phyloP scores from a whole-genome alignment of 2,329 filamentous ascomycete genomes.

The Teratosphaeria zuluensis region DNA sequence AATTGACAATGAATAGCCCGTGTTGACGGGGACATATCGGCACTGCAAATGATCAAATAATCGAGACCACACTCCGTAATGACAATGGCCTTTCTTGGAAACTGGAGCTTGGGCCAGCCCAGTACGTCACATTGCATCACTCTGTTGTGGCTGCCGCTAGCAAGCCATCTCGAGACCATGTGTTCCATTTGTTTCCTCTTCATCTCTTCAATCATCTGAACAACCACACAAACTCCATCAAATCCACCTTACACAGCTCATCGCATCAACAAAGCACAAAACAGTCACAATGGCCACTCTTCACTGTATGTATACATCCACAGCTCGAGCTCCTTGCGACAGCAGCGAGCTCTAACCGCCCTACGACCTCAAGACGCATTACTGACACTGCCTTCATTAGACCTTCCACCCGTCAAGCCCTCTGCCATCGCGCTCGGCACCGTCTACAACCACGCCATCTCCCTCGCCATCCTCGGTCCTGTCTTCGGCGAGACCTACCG shows the following conservation, averaged over 20 bases:
- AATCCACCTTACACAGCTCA: background rate
- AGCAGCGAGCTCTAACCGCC: no score
- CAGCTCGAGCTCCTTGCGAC: background rate
- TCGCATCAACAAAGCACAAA: conserved; percentile 6
- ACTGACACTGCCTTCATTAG: conserved; percentile 27
- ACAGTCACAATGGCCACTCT: conserved; percentile 47
- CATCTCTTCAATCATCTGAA: conserved; percentile 2
- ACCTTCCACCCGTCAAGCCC: conserved; percentile 82
- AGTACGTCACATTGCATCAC: background rate
- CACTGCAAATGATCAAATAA: background rate
- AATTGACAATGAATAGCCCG: background rate
- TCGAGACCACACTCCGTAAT: background rate
- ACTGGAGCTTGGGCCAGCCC: background rate
- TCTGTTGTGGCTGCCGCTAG: conserved; percentile 1
- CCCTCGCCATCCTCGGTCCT: conserved; percentile 76
- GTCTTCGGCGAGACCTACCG: conserved; percentile 93
- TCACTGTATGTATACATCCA: conserved; percentile 41
- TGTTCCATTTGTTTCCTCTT: background rate
- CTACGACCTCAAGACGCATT: background rate
- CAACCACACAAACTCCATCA: background rate
- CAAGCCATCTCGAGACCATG: background rate
- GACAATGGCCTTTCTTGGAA: background rate
- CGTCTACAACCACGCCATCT: conserved; percentile 86
- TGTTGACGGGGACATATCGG: background rate
- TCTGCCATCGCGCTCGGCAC: conserved; percentile 95